Percentiles rank a stretch among this genome's conserved stretches.
Conservation (phyloP, 345 rosid species). For the Arabidopsis arenosa region DNA sequence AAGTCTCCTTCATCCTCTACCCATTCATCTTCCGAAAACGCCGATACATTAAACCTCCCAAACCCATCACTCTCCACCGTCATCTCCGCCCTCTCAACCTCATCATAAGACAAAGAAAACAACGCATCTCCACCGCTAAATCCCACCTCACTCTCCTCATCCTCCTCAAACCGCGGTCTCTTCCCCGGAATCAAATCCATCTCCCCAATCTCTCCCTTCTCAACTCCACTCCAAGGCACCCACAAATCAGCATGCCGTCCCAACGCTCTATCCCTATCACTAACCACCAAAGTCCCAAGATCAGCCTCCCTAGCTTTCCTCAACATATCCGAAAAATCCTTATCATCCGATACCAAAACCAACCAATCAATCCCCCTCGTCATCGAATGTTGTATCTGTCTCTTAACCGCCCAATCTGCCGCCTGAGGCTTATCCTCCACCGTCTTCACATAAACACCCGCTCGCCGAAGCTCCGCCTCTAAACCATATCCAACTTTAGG, state of each 20-base stretch:
- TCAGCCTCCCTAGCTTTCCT: slow-evolving; percentile 78
- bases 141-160: slow-evolving; percentile 33
- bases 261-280: slow-evolving; percentile 68
- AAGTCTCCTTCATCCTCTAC: slow-evolving; percentile 55
- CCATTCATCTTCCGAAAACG: slow-evolving; percentile 76
- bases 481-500: slow-evolving; percentile 83
- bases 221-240: slow-evolving; percentile 87
- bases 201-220: slow-evolving; percentile 74
- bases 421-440: slow-evolving; percentile 97
- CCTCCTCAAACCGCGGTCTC: slow-evolving; percentile 47
- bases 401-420: slow-evolving; percentile 96
- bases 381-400: slow-evolving; percentile 92
- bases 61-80: slow-evolving; percentile 53
- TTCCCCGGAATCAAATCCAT: slow-evolving; percentile 69
- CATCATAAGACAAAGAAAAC: slow-evolving; percentile 56
- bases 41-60: slow-evolving; percentile 58
- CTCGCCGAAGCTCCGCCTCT: slow-evolving; percentile 74
- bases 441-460: slow-evolving; percentile 80
- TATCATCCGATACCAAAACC: slow-evolving; percentile 85
- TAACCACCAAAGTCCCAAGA: slow-evolving; percentile 83
- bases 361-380: slow-evolving; percentile 86
- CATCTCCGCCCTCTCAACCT: slow-evolving; percentile 54
- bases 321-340: slow-evolving; percentile 75
- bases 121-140: slow-evolving; percentile 44
- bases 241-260: slow-evolving; percentile 87